Evolutionary conservation across 768 basidiomycete species (phyloP).

Genomic region (Fomitopsis pulvina): DNA sequence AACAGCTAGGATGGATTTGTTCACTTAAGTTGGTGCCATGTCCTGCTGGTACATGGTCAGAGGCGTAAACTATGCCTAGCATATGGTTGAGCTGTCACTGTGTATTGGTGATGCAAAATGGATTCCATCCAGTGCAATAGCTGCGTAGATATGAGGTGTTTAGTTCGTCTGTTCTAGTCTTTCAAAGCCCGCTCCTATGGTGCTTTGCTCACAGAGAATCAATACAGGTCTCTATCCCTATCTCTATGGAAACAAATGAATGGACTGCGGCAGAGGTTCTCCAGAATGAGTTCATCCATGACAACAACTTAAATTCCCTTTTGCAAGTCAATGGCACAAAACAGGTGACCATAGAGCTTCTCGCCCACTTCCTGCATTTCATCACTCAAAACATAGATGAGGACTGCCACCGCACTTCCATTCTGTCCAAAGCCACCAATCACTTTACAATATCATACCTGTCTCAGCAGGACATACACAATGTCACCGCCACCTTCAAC

Average conservation of each 20-base stretch:
- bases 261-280: conserved; percentile 94
- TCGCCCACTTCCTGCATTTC: conserved; percentile 78
- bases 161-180: no score
- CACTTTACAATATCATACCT: conserved; percentile 78
- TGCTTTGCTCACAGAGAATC: not conserved
- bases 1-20: not conserved
- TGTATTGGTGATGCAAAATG: no score
- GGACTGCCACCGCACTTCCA: conserved; percentile 48
- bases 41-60: no score
- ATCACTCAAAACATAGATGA: conserved; percentile 57
- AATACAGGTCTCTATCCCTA: conserved; percentile 74
- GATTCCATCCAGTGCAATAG: no score
- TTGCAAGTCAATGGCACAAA: conserved; percentile 44
- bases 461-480: conserved; percentile 68
- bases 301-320: conserved; percentile 46
- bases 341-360: conserved; percentile 70
- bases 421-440: conserved; percentile 70
- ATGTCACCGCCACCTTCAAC: conserved; percentile 69
- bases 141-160: no score
- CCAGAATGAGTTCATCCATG: conserved; percentile 78
- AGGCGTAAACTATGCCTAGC: no score
- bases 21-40: not conserved
- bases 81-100: no score
- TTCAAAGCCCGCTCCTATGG: not conserved
- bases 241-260: conserved; percentile 71